Evolutionary conservation across 176 grass and related monocot genomes (phyloP).

Genomic region (Typha latifolia): DNA sequence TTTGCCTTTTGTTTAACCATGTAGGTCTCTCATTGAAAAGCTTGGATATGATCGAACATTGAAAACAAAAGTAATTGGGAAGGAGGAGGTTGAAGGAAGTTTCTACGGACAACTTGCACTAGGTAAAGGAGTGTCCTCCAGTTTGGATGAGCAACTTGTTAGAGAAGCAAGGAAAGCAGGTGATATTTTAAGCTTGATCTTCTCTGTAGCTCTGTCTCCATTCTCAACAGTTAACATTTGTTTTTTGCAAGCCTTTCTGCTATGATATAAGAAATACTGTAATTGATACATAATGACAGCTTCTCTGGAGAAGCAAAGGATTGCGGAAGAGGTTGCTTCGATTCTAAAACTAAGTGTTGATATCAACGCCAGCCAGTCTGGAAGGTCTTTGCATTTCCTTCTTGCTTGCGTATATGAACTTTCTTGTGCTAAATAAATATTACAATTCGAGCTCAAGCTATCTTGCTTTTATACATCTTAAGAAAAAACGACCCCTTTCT

Average conservation of each 20-base stretch:
- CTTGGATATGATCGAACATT: conserved; percentile 59
- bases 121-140: conserved; percentile 60
- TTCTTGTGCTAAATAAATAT: background rate
- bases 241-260: background rate
- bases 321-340: conserved; percentile 74
- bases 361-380: conserved; percentile 36
- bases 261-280: background rate
- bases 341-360: conserved; percentile 71
- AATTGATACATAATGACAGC: conserved; percentile 30
- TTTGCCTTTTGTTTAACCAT: conserved; percentile 13
- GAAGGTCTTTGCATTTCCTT: conserved; percentile 29
- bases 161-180: conserved; percentile 81
- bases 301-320: conserved; percentile 67
- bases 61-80: conserved; percentile 81
- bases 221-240: conserved; percentile 2
- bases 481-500: too few species aligned
- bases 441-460: background rate
- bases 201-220: background rate
- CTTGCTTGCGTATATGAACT: background rate
- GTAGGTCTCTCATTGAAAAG: conserved; percentile 63
- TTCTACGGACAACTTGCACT: conserved; percentile 90
- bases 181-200: conserved; percentile 5
- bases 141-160: conserved; percentile 78
- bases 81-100: conserved; percentile 79
- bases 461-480: too few species aligned